These are phyloP conservation scores for Claviceps monticola DNA, from an alignment of 2,329 filamentous ascomycete species.

Conservation along the genomic window DNA sequence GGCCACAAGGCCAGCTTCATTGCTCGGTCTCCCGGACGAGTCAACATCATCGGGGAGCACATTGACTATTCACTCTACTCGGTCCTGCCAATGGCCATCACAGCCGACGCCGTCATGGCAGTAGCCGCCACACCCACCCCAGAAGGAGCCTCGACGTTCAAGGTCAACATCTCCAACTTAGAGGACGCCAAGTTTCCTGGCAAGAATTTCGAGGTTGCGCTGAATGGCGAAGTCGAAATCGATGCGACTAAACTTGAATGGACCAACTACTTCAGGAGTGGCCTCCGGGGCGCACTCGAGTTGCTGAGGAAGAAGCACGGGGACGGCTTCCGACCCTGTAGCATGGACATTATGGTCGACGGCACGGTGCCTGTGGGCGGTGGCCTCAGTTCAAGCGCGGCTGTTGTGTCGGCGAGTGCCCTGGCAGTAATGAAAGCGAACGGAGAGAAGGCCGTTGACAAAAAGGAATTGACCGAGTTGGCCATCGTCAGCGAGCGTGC, in stretches of 20 bases:
- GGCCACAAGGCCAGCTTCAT: conserved; percentile 64
- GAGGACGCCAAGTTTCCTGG: conserved; percentile 61
- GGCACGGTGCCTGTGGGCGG: conserved; percentile 86
- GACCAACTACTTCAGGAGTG: conserved; percentile 98
- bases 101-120: conserved; percentile 79
- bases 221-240: conserved; percentile 54
- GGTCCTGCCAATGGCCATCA: conserved; percentile 90
- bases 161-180: conserved; percentile 68
- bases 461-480: conserved; percentile 82
- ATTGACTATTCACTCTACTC: conserved; percentile 98
- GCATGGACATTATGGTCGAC: conserved; percentile 81
- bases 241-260: conserved; percentile 80
- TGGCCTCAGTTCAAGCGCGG: conserved; percentile 84
- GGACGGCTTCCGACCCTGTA: conserved; percentile 45
- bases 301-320: conserved; percentile 56
- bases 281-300: conserved; percentile 67
- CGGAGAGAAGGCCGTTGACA: conserved; percentile 63
- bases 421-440: conserved; percentile 81
- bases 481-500: conserved; percentile 89
- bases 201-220: conserved; percentile 59
- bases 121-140: conserved; percentile 44
- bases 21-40: conserved; percentile 78
- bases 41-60: conserved; percentile 98
- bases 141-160: conserved; percentile 39
- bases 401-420: conserved; percentile 82